These are phyloP conservation scores for Hymenoscyphus salicellus DNA, from an alignment of 2,329 filamentous ascomycete species.

Conservation along the genomic window DNA sequence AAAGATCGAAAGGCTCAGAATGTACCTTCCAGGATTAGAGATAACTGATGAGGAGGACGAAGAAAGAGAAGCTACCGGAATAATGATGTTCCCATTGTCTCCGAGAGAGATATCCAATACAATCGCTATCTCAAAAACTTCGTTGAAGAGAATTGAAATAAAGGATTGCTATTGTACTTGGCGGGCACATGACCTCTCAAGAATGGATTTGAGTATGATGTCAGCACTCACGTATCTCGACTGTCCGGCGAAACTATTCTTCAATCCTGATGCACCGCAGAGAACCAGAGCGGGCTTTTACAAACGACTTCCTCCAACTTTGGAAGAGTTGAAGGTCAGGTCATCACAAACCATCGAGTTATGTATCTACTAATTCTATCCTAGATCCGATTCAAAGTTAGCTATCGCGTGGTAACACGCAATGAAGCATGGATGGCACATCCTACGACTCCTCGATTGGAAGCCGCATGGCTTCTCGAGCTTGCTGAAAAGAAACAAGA, in stretches of 20 bases:
- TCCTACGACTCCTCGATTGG: not conserved
- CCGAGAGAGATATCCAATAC: not conserved
- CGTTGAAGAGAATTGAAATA: not conserved
- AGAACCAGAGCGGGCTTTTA: not conserved
- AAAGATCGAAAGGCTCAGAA: not conserved
- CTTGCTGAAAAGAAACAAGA: not conserved
- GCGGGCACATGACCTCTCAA: slow-evolving; percentile 1
- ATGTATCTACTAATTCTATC: not conserved
- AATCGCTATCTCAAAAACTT: not conserved
- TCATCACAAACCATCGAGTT: not conserved
- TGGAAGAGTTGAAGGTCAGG: not conserved
- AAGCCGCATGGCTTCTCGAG: not conserved
- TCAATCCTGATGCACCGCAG: not conserved
- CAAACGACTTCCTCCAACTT: not conserved
- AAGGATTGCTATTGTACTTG: slow-evolving; percentile 6
- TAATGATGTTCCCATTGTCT: not conserved
- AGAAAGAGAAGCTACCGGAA: not conserved
- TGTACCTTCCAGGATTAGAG: not conserved
- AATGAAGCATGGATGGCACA: not conserved
- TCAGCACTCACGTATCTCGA: slow-evolving; percentile 4
- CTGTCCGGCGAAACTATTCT: slow-evolving; percentile 5
- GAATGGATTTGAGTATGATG: slow-evolving; percentile 12
- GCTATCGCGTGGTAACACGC: not conserved
- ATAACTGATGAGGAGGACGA: not conserved
- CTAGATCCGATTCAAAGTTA: not conserved